Evolutionary conservation across 805 yeast species (phyloP), one percentile per base, ranked within the genome.

Genomic region (Ogataea allantospora): DNA sequence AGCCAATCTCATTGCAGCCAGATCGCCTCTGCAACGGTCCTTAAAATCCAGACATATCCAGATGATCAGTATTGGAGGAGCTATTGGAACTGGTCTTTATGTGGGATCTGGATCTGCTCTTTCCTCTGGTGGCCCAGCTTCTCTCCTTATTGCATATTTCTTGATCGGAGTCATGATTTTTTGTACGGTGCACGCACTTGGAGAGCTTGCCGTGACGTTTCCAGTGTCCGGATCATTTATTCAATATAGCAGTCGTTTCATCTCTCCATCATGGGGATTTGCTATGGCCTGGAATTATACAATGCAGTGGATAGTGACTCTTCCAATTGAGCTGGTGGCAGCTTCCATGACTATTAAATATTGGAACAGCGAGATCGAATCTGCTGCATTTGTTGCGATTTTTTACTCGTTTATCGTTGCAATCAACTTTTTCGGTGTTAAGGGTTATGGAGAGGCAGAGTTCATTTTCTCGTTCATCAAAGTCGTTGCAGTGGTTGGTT

Each of bases 1-100:
- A 44, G 65, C 69, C 10, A 71, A 68, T 39, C 55, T 67, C 15
- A 46, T 44, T 40, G 67, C 75, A 16, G 70, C 74, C 23, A 64
- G 59, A 43, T 62, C 74, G 17, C 75, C 75, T 7, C 58, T 70
- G 46, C 55, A 68, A 19, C 61, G 80, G 33, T 56, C 68, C 1
- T 65, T 78, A 29, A 75, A 73, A 50, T 71, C 76, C 30, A 67
- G 87, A 46, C 88, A 83, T 52, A 59, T 83, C 49, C 77, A 79
- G 38, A 78, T 81, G 85, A 82, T 83, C 60, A 84, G 88, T 31
- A 68, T 82, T 43, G 88, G 88, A 42, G 88, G 88, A 14, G 73
- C 82, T 44, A 81, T 83, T 50, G 93, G 91, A 42, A 79, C 88
- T 5, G 91, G 88, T 44, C 67, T 84, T 33, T 75, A 84, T 40